Conservation (phyloP, 2,329 filamentous ascomycete genomes). For the Fusarium poae region DNA sequence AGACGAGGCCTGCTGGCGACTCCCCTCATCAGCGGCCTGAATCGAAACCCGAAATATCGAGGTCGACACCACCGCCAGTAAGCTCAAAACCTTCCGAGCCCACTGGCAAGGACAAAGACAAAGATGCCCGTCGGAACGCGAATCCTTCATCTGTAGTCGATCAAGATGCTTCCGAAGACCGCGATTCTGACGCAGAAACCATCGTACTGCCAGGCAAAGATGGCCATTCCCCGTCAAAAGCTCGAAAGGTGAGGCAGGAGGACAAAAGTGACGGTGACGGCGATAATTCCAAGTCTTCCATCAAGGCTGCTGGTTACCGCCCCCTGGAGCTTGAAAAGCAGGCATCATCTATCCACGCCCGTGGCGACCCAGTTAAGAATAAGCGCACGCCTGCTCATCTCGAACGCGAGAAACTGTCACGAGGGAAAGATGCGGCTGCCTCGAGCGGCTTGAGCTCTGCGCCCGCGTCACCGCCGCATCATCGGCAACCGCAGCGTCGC, state of each 20-base stretch:
- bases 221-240: conserved; percentile 73
- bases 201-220: conserved; percentile 76
- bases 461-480: conserved; percentile 66
- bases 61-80: conserved; percentile 45
- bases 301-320: conserved; percentile 48
- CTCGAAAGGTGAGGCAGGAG: conserved; percentile 74
- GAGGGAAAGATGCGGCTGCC: conserved; percentile 60
- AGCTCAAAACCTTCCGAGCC: conserved; percentile 43
- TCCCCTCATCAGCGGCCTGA: conserved; percentile 62
- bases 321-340: conserved; percentile 55
- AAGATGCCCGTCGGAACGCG: conserved; percentile 51
- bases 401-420: conserved; percentile 58
- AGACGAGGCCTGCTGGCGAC: conserved; percentile 69
- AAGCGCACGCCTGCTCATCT: conserved; percentile 59
- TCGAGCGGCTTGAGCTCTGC: conserved; percentile 71
- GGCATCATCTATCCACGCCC: conserved; percentile 52
- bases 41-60: conserved; percentile 41
- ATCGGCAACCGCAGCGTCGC: conserved; percentile 50
- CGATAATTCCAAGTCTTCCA: conserved; percentile 50
- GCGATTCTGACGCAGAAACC: conserved; percentile 78
- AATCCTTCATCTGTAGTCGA: conserved; percentile 48
- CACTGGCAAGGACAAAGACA: conserved; percentile 38
- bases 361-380: conserved; percentile 59
- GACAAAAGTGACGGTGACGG: conserved; percentile 70
- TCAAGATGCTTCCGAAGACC: conserved; percentile 63